Evolutionary conservation across 305 asterid genomes (phyloP), one percentile per base, ranked within the genome.

Genomic region (Nicotiana rustica): DNA sequence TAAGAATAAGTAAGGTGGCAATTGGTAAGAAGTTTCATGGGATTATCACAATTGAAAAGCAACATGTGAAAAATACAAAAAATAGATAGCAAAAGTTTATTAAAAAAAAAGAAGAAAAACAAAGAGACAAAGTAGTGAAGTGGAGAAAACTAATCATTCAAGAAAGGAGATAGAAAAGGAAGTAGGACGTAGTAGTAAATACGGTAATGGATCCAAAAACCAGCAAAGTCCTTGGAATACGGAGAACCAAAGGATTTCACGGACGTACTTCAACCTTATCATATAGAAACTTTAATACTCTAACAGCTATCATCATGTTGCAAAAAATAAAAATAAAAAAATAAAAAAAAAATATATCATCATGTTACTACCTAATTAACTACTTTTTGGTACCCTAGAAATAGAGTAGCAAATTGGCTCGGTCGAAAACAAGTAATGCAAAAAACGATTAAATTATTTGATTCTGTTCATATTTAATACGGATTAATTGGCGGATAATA

Each of bases 241-340:
- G 10, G 25, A 62, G 25, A 47, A 38, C 36, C 44, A 44, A 64
- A 79, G 75, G 82, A 79, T 61, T 79, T 12, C 25, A 64, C 75
- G 77, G 76, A 21, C 64, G 49, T 79, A 79, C 75, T 47, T 36
- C 18, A 0, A 25, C 44, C 47, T 76, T 52, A 4, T 17, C 29
- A 41, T 41, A 36, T 18, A 70, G 13, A 35, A 13, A 19, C 78
- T 52, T 52, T 52, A 52, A 10, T 52, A 13, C 13, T 52, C 57
- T 10, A 10, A 52, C 57, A 52, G 13, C 57, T 12, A 52, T 49
- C 57, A 49, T 49, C 57, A 49, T 49, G 47, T 38, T 6, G 47
- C 47, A 38, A 6, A 36, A 25, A 5, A 36, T 36, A 5, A 36
- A 38, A 38, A 38, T 35, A 35, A 35, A 35, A 35, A 35, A 35